Base-by-base conservation (phyloP, 371 early-diverging fungal genomes). In the Rhizopus delemar region DNA sequence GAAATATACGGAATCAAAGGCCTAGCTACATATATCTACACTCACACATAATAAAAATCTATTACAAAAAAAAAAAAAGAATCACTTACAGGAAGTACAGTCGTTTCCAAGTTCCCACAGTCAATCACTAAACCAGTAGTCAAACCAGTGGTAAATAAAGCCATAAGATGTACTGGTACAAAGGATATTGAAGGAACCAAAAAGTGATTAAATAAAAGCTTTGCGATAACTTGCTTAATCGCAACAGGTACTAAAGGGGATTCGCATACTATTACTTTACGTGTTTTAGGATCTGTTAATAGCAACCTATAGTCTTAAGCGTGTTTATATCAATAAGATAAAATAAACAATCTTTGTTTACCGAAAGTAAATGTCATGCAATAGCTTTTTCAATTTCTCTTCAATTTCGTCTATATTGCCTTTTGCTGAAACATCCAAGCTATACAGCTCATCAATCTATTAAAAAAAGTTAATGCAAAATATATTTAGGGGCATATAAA, bases 231-330 rank as follows among this genome's bases (percentile, higher is more conserved):
- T 49, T 84, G 77, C 63, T 92, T 92, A n/a, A 93, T 58, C n/a
- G 73, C 77, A 13, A 88, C 60, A 0, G 94, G 93, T 38, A 89
- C 67, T 63, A 92, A 65, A 1, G 90, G 86, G 0, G 90, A 84
- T 67, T 94, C 96, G 43, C 88, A 90, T 31, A 95, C 59, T 32
- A 93, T 86, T n/a, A 94, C 93, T 70, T 91, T 93, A 41, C 92
- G 83, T 46, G 88, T 82, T 66, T 91, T 91, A 4, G 96, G 86
- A 69, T 95, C 96, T 12, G 90, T 86, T 60, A 95, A 68, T 45
- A 95, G 74, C 29, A 88, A 75, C 22, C 86, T 87, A 53, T 56
- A 15, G 22, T 16, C 34, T 16, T 48, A n/a, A 38, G 9, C 31
- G 35, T 48, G 48, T 62, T 61, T 13, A 8, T 16, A 45, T 45